phyloP scores from a whole-genome alignment of 768 basidiomycete genomes.

The Mycena sanguinolenta region DNA sequence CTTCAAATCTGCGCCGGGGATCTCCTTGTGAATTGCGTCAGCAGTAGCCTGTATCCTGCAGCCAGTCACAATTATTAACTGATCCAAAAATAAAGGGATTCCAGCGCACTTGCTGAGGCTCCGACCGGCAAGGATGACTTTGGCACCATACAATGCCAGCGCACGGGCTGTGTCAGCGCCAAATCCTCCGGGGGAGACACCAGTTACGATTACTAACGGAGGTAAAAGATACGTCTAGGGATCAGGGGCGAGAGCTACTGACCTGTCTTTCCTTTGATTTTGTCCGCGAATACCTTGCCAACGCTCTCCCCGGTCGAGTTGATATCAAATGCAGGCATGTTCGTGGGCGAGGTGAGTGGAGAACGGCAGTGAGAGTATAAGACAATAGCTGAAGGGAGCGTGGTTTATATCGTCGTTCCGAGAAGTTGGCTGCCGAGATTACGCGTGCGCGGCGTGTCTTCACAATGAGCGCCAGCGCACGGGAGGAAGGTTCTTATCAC shows the following conservation, averaged over 20 bases:
- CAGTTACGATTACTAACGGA: conserved; percentile 15
- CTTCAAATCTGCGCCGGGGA: conserved; percentile 17
- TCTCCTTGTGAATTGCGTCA: conserved; percentile 19
- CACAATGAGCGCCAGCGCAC: too few species aligned
- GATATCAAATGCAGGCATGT: conserved; percentile 18
- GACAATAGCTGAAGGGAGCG: neutral
- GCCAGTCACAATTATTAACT: neutral
- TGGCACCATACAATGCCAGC: conserved; percentile 17
- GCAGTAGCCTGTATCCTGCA: conserved; percentile 26
- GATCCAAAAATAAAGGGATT: neutral
- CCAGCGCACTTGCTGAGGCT: conserved; percentile 11
- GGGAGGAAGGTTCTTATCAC: too few species aligned
- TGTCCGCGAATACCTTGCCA: conserved; percentile 23
- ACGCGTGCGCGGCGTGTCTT: neutral
- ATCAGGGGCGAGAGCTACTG: neutral
- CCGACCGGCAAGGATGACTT: conserved; percentile 19
- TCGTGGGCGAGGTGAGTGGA: neutral
- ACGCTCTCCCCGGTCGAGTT: conserved; percentile 22
- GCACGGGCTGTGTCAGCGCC: conserved; percentile 16
- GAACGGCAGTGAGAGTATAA: neutral
- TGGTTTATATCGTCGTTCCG: neutral
- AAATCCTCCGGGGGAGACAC: conserved; percentile 21
- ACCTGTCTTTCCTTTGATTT: conserved; percentile 25
- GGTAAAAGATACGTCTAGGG: neutral
- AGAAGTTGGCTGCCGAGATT: neutral